phyloP scores from a whole-genome alignment of 2,329 filamentous ascomycete genomes.

The Trichophyton verrucosum region DNA sequence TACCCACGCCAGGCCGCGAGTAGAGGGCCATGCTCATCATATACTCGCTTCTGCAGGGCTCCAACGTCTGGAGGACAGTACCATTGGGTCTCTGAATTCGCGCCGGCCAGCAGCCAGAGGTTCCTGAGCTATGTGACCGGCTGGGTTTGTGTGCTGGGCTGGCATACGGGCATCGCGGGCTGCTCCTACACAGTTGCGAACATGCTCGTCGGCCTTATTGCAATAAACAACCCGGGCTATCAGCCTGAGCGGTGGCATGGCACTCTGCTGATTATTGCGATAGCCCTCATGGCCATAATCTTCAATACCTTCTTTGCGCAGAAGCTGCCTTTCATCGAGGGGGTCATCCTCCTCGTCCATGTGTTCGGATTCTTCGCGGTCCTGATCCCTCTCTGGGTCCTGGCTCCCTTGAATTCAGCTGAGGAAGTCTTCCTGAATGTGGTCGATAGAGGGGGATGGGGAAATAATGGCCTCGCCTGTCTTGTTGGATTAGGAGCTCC shows the following conservation, averaged over 20 bases:
- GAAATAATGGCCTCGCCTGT: slow-evolving; percentile 18
- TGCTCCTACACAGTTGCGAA: slow-evolving; percentile 21
- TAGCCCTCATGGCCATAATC: slow-evolving; percentile 17
- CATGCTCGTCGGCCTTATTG: slow-evolving; percentile 23
- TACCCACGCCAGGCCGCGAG: background rate
- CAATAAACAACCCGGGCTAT: slow-evolving; percentile 21
- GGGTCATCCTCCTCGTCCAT: slow-evolving; percentile 22
- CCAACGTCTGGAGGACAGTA: slow-evolving; percentile 29
- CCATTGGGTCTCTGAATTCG: slow-evolving; percentile 27
- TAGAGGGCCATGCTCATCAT: slow-evolving; percentile 7
- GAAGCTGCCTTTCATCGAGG: slow-evolving; percentile 22
- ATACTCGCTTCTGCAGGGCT: slow-evolving; percentile 16
- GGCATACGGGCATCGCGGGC: slow-evolving; percentile 20
- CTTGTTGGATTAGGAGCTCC: slow-evolving; percentile 19
- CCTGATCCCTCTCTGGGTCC: slow-evolving; percentile 22
- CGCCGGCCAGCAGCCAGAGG: slow-evolving; percentile 22
- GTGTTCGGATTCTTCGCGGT: slow-evolving; percentile 24
- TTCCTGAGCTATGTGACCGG: slow-evolving; percentile 23
- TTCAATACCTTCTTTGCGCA: slow-evolving; percentile 21
- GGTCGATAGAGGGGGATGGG: slow-evolving; percentile 19
- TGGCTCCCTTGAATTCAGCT: slow-evolving; percentile 16
- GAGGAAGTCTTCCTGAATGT: slow-evolving; percentile 19
- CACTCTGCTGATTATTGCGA: slow-evolving; percentile 19
- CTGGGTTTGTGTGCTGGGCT: slow-evolving; percentile 22
- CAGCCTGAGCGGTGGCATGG: slow-evolving; percentile 21